Base-by-base conservation (phyloP, 768 basidiomycete species). In the Boletus edulis region DNA sequence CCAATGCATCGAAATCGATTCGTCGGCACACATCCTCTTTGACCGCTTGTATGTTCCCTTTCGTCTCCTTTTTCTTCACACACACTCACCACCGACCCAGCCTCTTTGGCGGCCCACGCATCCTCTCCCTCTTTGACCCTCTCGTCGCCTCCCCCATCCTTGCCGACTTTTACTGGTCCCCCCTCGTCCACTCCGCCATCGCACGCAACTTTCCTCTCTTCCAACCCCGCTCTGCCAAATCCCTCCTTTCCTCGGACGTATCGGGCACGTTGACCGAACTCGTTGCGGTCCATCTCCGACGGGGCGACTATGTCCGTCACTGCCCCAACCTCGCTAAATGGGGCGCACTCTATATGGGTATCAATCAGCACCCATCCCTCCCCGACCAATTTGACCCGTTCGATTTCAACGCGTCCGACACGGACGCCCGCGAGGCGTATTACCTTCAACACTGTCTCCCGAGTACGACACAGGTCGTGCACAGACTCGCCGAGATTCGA, bases 241-340 rank as follows among this genome's bases (percentile, higher is more conserved):
- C 64, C 27, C 49, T 66, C 56, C 49, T 62, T 10, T 40, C 53
- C 48, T 46, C 60, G 20, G 51, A 60, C 31, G 64, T 62, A 12
- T 47, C 50, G 5, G 41, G 62, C 38, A 67, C 70, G 10, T 68
- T 81, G 22, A 60, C 68, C 2, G 79, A 78, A 3, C 71, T 83
- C 7, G 62, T 85, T 13, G 84, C 84, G 1, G 53, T 85, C 83
- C 83, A 85, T 49, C 72, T 85, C 40, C 77, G 83, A 0, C 72
- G 82, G 1, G 84, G 84, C 6, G 84, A 85, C 55, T 85, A 79
- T 61, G 74, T 79, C 40, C 77, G 83, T 0, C 83, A 84, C 59
- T 85, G 84, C 57, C 71, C 72, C 2, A 77, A 79, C 38, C 75
- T 85, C 35, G 75, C 76, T 1, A 55, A 65, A 5, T 80, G 79